Evolutionary conservation across 2,329 filamentous ascomycete genomes (phyloP).

Genomic region (Aspergillus aculeatinus): DNA sequence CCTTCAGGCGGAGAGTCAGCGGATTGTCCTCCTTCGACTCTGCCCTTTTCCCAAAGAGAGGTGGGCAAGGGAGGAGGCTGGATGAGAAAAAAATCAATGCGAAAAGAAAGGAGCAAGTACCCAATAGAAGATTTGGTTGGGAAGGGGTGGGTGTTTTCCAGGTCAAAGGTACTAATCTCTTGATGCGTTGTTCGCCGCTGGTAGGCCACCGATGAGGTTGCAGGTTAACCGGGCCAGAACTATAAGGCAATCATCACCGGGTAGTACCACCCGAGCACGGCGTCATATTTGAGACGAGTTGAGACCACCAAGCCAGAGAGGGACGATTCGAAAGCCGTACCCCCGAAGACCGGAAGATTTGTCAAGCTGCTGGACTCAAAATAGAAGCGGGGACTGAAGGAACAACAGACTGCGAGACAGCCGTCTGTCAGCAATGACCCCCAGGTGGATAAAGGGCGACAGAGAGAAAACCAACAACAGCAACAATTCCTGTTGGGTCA

Average conservation of each 20-base stretch:
- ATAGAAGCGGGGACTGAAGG: not conserved
- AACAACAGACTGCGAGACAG: slow-evolving; percentile 1
- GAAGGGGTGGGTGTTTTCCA: slow-evolving; percentile 22
- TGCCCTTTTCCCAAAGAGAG: not conserved
- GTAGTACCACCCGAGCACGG: slow-evolving; percentile 37
- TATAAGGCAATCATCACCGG: slow-evolving; percentile 40
- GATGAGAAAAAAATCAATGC: not conserved
- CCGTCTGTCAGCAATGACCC: not conserved
- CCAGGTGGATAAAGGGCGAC: not conserved
- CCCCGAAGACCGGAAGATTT: slow-evolving; percentile 9
- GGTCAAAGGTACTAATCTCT: slow-evolving; percentile 29
- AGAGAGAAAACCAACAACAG: not conserved
- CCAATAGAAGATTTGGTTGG: slow-evolving; percentile 28
- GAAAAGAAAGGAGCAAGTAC: slow-evolving; percentile 7
- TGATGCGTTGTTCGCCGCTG: slow-evolving; percentile 42
- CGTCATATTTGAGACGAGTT: slow-evolving; percentile 36
- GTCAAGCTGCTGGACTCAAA: slow-evolving; percentile 2
- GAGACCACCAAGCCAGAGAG: slow-evolving; percentile 18
- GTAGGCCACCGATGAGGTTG: slow-evolving; percentile 36
- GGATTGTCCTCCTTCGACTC: not conserved
- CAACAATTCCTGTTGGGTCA: not conserved
- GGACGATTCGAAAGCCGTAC: slow-evolving; percentile 16
- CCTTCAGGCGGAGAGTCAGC: slow-evolving; percentile 31
- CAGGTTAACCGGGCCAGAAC: slow-evolving; percentile 36
- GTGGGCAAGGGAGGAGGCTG: not conserved